Base-by-base conservation (phyloP, 2,329 filamentous ascomycete species). In the Thelonectria blattea region DNA sequence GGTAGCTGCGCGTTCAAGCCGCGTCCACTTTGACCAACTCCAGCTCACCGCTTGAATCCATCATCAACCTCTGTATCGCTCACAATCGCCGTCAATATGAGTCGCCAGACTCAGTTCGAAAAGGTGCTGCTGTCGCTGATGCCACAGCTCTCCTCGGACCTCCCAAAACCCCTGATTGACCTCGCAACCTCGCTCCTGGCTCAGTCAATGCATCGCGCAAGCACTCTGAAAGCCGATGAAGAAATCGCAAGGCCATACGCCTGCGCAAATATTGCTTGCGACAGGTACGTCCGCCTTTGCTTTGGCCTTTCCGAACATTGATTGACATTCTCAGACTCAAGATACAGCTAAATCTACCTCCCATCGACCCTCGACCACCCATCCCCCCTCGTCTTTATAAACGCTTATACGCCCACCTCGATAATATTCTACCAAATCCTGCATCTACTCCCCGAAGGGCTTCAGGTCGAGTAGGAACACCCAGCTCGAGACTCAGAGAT, bases 241-340 rank as follows among this genome's bases (percentile, higher is more conserved):
- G 93, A 97, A 74, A 88, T 95, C 65, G 92, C 90, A n/a, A 85
- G 93, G 18, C 83, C 86, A 5, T 95, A 95, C 74, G 91, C 90
- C 4, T 97, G 93, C 74, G 91, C 91, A 14, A 89, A 97, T 76
- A 85, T 99, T 61, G 95, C 95, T 18, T 98, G 93, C 73, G 92
- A 94, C 68, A 86, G 91, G 91, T 91, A 78, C 46, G 68, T 50
- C 15, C 24, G 24, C 24, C 32, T 14, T 15, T 7, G 9, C 18
- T 14, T 6, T 8, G 41, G 22, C 17, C 1, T 4, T 7, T 15
- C 20, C 22, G 9, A 4, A 5, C 7, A 14, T 15, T 6, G 24
- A 18, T 12, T 65, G 61, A 48, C 67, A 18, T 8, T 27, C 0
- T 0, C 22, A 92, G 92, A 54, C 81, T 97, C 41, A 93, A 93